Percentiles rank a stretch among this genome's conserved stretches.
phyloP scores from a whole-genome alignment of 1,139 yeast species.

The Candida freyschussii region DNA sequence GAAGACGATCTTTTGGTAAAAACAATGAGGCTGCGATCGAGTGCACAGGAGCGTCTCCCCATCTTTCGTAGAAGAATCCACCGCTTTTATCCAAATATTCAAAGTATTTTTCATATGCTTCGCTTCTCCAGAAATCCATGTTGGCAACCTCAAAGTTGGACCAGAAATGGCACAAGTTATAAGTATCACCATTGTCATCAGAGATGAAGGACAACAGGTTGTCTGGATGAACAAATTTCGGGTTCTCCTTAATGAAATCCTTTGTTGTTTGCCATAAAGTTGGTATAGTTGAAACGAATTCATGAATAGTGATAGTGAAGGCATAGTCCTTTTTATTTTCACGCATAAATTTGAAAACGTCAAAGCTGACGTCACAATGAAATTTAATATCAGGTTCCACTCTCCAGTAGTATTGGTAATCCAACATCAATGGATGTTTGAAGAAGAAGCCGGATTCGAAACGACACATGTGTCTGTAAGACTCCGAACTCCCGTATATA shows the following conservation, averaged over 20 bases:
- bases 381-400: constrained; percentile 75
- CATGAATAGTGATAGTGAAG: constrained; percentile 62
- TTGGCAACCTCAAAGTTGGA: constrained; percentile 85
- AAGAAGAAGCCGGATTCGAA: constrained; percentile 86
- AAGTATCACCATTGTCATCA: constrained; percentile 58
- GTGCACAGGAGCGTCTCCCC: constrained; percentile 97
- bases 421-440: constrained; percentile 20
- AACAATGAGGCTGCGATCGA: constrained; percentile 76
- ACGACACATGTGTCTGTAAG: constrained; percentile 88
- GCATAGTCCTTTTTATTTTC: constrained; percentile 24
- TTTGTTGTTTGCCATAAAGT: constrained; percentile 78
- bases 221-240: constrained; percentile 58
- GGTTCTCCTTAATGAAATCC: constrained; percentile 58
- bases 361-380: constrained; percentile 24
- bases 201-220: constrained; percentile 66
- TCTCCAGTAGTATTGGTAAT: constrained; percentile 63
- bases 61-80: constrained; percentile 88
- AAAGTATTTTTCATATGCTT: constrained; percentile 64
- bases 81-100: constrained; percentile 70
- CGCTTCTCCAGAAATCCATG: constrained; percentile 69
- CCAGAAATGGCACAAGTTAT: constrained; percentile 89
- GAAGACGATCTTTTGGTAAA: constrained; percentile 59
- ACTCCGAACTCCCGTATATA: constrained; percentile 59
- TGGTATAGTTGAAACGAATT: constrained; percentile 72
- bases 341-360: constrained; percentile 25